Evolutionary conservation across 345 rosid genomes (phyloP).

Genomic region (Cardamine chenopodiifolia): DNA sequence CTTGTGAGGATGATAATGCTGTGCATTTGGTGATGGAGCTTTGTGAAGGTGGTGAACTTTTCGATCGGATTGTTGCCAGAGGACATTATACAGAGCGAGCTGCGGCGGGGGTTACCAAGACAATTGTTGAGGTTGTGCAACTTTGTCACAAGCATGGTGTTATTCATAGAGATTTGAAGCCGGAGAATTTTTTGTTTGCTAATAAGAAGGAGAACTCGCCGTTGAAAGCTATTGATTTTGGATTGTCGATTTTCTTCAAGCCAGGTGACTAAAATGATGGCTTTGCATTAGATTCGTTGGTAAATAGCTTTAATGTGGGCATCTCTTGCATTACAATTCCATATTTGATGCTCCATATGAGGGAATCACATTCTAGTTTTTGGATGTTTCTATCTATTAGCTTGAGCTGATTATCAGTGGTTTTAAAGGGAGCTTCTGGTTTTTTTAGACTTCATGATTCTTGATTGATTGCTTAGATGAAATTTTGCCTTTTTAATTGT

Average conservation of each 20-base stretch:
- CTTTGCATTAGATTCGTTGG: not conserved
- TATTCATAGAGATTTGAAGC: constrained; percentile 97
- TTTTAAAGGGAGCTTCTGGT: constrained; percentile 5
- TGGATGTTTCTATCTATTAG: not conserved
- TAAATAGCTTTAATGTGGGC: not conserved
- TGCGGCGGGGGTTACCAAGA: constrained; percentile 86
- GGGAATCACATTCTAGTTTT: constrained; percentile 10
- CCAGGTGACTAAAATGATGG: constrained; percentile 55
- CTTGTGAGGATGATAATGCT: constrained; percentile 95
- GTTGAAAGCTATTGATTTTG: constrained; percentile 97
- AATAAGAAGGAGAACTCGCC: constrained; percentile 99
- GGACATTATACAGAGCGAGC: constrained; percentile 99
- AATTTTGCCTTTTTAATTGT: not conserved
- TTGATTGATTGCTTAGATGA: constrained; percentile 15
- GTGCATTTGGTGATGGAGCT: constrained; percentile 99
- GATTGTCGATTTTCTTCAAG: constrained; percentile 96
- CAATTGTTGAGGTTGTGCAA: constrained; percentile 95
- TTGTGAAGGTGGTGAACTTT: constrained; percentile 99
- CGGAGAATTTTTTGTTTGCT: constrained; percentile 95
- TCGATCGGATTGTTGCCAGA: constrained; percentile 98
- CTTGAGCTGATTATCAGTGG: constrained; percentile 17
- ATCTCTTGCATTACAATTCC: not conserved
- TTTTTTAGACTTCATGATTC: constrained; percentile 11
- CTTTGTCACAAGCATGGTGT: constrained; percentile 96
- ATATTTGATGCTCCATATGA: constrained; percentile 1